Conservation (phyloP, 495 filamentous ascomycete species). For the Tuber calosporum region DNA sequence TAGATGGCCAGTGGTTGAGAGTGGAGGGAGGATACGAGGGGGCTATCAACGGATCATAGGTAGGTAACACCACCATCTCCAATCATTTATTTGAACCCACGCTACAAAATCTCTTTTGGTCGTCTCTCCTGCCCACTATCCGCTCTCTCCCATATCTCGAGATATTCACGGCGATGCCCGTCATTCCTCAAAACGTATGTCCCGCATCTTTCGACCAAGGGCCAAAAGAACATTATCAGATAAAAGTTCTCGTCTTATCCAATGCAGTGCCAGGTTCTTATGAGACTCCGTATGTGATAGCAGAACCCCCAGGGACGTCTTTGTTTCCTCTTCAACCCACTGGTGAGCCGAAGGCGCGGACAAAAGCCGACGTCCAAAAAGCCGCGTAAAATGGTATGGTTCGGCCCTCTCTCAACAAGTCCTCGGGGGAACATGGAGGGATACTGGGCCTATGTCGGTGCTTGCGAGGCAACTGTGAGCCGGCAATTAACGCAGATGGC, state of each 20-base stretch:
- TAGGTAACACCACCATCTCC: slow-evolving; percentile 34
- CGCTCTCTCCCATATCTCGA: slow-evolving; percentile 25
- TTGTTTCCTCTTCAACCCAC: slow-evolving; percentile 38
- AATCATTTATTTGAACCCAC: slow-evolving; percentile 28
- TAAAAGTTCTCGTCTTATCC: slow-evolving; percentile 15
- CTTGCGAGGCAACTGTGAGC: slow-evolving; percentile 23
- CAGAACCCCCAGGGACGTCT: slow-evolving; percentile 40
- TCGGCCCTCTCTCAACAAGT: slow-evolving; percentile 21
- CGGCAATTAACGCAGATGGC: slow-evolving; percentile 36
- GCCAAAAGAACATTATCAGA: slow-evolving; percentile 14
- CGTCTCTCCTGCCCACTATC: slow-evolving; percentile 3
- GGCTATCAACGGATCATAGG: slow-evolving; percentile 23
- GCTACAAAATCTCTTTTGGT: slow-evolving; percentile 18
- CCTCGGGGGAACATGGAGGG: slow-evolving; percentile 9
- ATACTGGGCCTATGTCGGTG: slow-evolving; percentile 23
- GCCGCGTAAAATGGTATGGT: slow-evolving; percentile 25
- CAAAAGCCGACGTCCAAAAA: slow-evolving; percentile 41
- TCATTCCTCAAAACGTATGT: slow-evolving; percentile 22
- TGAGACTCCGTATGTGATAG: slow-evolving; percentile 40
- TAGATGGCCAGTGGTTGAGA: slow-evolving; percentile 17
- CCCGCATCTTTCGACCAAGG: slow-evolving; percentile 19
- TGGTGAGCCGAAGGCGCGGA: slow-evolving; percentile 36
- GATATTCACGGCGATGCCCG: slow-evolving; percentile 17
- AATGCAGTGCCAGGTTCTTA: slow-evolving; percentile 15
- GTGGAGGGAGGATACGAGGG: slow-evolving; percentile 16